Evolutionary conservation across 2,329 filamentous ascomycete genomes (phyloP).

Genomic region (Exserohilum turcica): DNA sequence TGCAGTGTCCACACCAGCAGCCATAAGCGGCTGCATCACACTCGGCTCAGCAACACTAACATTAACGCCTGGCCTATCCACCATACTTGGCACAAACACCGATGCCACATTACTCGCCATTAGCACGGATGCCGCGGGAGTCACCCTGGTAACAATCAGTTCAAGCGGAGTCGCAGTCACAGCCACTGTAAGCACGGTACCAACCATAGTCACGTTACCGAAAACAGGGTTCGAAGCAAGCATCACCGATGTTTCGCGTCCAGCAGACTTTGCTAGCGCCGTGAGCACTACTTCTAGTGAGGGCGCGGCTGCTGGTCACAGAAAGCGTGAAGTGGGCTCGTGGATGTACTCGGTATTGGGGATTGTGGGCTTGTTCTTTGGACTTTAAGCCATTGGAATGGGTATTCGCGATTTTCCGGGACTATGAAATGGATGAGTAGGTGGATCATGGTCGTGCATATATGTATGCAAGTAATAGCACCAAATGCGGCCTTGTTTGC

Average conservation of each 20-base stretch:
- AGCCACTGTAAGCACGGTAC: conserved; percentile 29
- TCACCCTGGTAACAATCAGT: conserved; percentile 34
- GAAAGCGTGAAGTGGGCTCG: conserved; percentile 4
- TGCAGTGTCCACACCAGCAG: conserved; percentile 7
- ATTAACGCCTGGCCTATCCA: conserved; percentile 37
- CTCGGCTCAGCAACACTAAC: conserved; percentile 27
- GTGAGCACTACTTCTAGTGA: conserved; percentile 15
- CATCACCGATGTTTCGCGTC: conserved; percentile 18
- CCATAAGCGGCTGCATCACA: conserved; percentile 17
- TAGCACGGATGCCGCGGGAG: conserved; percentile 28
- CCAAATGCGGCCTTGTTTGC: too few species aligned
- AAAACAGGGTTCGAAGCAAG: conserved; percentile 30
- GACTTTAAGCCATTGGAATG: not conserved
- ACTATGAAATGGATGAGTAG: too few species aligned
- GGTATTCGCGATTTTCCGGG: not conserved
- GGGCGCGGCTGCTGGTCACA: not conserved
- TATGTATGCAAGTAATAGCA: too few species aligned
- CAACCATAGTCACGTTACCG: conserved; percentile 24
- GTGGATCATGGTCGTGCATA: too few species aligned
- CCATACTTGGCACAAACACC: conserved; percentile 22
- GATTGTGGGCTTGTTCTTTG: conserved; percentile 5
- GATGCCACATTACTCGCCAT: conserved; percentile 30
- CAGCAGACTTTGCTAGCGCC: not conserved
- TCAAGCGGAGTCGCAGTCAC: conserved; percentile 36
- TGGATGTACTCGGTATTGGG: conserved; percentile 14